Evolutionary conservation across 2,329 filamentous ascomycete species (phyloP), one percentile per base, ranked within the genome.

Genomic region (Fusarium veterinarium): DNA sequence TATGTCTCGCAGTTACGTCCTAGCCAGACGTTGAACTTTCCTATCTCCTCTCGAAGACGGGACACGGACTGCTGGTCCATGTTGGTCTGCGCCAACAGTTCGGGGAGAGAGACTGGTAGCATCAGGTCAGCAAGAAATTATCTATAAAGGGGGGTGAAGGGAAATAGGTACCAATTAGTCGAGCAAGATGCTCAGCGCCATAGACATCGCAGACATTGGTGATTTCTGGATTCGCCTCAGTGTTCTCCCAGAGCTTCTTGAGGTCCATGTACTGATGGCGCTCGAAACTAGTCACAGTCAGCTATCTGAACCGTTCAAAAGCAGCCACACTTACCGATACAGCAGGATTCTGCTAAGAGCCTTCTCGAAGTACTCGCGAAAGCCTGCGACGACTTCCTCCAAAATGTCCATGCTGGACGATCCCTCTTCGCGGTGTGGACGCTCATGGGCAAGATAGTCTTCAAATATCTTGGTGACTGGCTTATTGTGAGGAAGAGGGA

Each of bases 81-180:
- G 83, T 98, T 98, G 58, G 96, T 99, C 81, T 99, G 96, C 8
- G 95, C 95, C 70, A 98, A 91, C 44, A 98, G 90, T 80, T 99
- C 96, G 1, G 96, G 95, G 76, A 98, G 91, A 2, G 93, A 92
- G 7, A 97, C 95, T 97, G 75, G 63, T 31, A 42, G 31, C 41
- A 28, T 46, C 69, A 46, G 35, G 51, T 75, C 49, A 72, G 69
- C 33, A 45, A 25, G 17, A 44, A 48, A 19, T 8, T 17, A 17
- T 37, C 20, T 10, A 35, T 51, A 17, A 35, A 23, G 25, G 12
- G 25, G 23, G 42, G 28, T 20, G 44, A 46, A 35, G 8, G 41
- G 23, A 31, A 25, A 20, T 17, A 83, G 89, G 75, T 89, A 98
- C 95, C 94, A 44, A 99, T 91, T 25, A 99, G 88, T 66, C 96